phyloP scores from a whole-genome alignment of 148 eudicot species.

The Suaeda aralocaspica region DNA sequence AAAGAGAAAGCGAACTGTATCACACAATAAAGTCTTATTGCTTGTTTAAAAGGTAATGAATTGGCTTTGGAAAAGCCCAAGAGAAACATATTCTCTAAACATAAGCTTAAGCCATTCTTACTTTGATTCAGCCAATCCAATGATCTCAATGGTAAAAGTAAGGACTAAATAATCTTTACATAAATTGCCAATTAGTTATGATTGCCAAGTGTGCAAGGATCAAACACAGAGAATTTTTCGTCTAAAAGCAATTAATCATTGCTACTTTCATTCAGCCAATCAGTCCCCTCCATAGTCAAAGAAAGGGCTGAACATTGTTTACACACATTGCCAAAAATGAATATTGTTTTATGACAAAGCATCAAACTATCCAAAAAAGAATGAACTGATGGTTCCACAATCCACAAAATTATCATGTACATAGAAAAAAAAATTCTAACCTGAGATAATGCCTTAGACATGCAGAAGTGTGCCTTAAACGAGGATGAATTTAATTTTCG shows the following conservation, averaged over 20 bases:
- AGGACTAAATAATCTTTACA: neutral
- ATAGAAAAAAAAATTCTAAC: slow-evolving; percentile 31
- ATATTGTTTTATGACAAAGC: neutral
- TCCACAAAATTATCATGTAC: too few species aligned
- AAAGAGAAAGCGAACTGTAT: neutral
- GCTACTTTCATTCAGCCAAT: neutral
- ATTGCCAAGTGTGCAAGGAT: neutral
- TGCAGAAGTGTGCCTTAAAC: slow-evolving; percentile 51
- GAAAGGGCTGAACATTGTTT: neutral
- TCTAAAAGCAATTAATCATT: neutral
- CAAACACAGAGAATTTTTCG: neutral
- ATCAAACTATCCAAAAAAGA: neutral
- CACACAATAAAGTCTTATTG: neutral
- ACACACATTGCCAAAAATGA: slow-evolving; percentile 1
- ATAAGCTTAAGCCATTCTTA: neutral
- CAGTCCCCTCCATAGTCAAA: neutral
- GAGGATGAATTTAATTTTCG: slow-evolving; percentile 66
- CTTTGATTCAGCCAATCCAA: neutral
- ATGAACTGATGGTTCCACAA: neutral
- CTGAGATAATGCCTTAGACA: slow-evolving; percentile 72
- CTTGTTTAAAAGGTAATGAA: neutral
- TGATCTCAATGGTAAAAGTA: neutral
- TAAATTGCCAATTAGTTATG: neutral
- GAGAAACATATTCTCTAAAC: neutral
- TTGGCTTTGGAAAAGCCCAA: neutral